Conservation (phyloP, 2,329 filamentous ascomycete genomes). For the Sarocladiaceae sp. region DNA sequence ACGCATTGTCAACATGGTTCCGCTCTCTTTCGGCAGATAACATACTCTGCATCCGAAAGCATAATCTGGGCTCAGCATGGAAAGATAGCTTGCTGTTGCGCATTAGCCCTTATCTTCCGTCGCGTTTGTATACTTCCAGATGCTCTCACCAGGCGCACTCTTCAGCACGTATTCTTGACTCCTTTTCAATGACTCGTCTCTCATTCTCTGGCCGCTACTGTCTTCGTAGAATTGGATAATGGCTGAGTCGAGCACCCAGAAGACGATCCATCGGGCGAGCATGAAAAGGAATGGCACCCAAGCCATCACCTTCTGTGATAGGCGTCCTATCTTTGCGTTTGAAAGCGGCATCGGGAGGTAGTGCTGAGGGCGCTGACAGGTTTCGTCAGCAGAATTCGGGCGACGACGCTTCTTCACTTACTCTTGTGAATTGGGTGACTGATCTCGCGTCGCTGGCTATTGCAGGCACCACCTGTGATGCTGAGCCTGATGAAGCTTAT, state of each 20-base stretch:
- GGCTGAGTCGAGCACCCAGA: not conserved
- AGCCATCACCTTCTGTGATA: not conserved
- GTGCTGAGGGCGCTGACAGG: not conserved
- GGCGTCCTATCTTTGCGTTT: not conserved
- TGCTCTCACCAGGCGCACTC: not conserved
- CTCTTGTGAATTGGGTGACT: slow-evolving; percentile 12
- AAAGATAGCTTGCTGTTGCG: not conserved
- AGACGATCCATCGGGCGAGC: not conserved
- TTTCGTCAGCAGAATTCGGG: not conserved
- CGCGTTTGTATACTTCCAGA: not conserved
- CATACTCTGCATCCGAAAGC: slow-evolving; percentile 4
- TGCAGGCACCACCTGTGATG: slow-evolving; percentile 28
- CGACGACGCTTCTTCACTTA: not conserved
- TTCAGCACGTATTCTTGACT: not conserved
- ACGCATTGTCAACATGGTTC: not conserved
- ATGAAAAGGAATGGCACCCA: not conserved
- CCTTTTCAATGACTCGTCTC: not conserved
- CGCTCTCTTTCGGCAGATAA: not conserved
- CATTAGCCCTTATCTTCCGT: not conserved
- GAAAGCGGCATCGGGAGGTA: not conserved
- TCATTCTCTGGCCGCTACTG: not conserved
- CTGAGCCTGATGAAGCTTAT: slow-evolving; percentile 9
- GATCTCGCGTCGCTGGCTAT: slow-evolving; percentile 18
- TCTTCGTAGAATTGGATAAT: not conserved
- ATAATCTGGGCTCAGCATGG: not conserved